A percentile compares a stretch with the other conserved stretches of the same genome.
These are phyloP conservation scores for Aspergillus melleus DNA, from an alignment of 2,329 filamentous ascomycete species.

Conservation along the genomic window DNA sequence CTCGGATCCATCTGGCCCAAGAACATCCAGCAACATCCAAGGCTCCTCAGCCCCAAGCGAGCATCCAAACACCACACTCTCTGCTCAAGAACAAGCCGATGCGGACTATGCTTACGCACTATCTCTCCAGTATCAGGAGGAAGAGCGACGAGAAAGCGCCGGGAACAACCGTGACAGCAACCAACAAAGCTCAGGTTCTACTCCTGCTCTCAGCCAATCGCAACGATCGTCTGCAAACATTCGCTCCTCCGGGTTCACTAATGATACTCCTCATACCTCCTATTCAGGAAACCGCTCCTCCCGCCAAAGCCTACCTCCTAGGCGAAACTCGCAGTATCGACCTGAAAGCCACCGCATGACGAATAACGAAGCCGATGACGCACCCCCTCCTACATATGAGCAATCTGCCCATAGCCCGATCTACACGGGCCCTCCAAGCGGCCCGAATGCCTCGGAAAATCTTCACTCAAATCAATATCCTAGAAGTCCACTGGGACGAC, in stretches of 20 bases:
- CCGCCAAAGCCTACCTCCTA: slow-evolving; percentile 17
- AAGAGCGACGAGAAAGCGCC: slow-evolving; percentile 68
- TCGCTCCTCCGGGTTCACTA: not conserved
- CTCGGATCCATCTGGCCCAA: slow-evolving; percentile 29
- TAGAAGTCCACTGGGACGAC: slow-evolving; percentile 18
- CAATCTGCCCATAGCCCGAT: slow-evolving; percentile 59
- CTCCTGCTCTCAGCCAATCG: not conserved
- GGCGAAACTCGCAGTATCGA: slow-evolving; percentile 14
- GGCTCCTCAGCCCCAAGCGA: slow-evolving; percentile 11
- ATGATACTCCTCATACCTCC: slow-evolving; percentile 15
- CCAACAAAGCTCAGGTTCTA: slow-evolving; percentile 19
- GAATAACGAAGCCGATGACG: slow-evolving; percentile 49
- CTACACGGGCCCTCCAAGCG: slow-evolving; percentile 53
- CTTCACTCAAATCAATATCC: slow-evolving; percentile 21
- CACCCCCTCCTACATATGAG: slow-evolving; percentile 66
- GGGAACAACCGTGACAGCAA: slow-evolving; percentile 42
- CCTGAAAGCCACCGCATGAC: slow-evolving; percentile 32
- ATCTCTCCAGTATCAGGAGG: slow-evolving; percentile 89
- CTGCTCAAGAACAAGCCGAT: slow-evolving; percentile 65
- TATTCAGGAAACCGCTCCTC: slow-evolving; percentile 27
- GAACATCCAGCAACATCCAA: slow-evolving; percentile 26
- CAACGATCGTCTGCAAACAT: not conserved
- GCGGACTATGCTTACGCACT: slow-evolving; percentile 81
- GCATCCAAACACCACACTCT: slow-evolving; percentile 18
- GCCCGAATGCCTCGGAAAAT: slow-evolving; percentile 32